Evolutionary conservation across 768 basidiomycete genomes (phyloP).

Genomic region (Kondoa subrosea): DNA sequence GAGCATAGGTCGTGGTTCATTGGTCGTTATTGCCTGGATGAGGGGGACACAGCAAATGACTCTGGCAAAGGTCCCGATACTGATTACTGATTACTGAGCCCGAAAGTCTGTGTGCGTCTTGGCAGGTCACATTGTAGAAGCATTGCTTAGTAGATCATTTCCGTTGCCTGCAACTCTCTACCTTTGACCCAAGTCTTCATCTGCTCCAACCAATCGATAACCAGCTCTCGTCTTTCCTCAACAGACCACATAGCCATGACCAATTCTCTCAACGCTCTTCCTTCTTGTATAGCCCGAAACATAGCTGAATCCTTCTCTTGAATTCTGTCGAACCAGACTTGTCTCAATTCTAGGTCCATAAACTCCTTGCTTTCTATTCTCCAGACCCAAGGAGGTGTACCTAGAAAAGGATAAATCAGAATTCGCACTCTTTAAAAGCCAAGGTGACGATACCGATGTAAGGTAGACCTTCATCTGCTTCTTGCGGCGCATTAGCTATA

Average conservation of each 20-base stretch:
- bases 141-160: no score
- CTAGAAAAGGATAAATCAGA: no score
- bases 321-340: neutral
- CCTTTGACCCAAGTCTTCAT: neutral
- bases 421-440: no score
- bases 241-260: neutral
- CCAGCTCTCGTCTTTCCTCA: neutral
- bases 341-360: neutral
- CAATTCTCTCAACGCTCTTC: neutral
- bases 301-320: neutral
- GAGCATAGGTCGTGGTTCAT: no score
- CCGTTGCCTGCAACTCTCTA: no score
- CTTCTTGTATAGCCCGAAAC: neutral
- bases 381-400: neutral
- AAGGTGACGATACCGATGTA: no score
- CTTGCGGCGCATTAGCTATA: neutral
- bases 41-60: no score
- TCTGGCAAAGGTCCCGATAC: no score
- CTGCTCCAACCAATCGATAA: neutral
- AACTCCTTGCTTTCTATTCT: neutral
- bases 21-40: no score
- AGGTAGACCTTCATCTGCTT: neutral
- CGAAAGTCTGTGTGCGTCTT: no score
- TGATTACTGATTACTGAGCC: no score
- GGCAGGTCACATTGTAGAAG: no score